phyloP scores from a whole-genome alignment of 306 rosid genomes.

The Sphenostylis stenocarpa region DNA sequence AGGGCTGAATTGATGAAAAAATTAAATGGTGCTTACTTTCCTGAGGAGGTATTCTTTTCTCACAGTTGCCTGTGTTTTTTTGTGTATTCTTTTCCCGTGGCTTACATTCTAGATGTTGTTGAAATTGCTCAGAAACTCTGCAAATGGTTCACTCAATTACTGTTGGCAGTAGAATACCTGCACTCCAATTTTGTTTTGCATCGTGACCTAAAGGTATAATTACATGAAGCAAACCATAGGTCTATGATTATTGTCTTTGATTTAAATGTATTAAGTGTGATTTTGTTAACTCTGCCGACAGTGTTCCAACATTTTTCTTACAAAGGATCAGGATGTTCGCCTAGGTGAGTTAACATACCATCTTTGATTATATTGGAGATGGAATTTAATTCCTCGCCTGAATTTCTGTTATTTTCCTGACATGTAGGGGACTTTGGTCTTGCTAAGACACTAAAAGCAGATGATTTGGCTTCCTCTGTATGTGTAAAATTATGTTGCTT shows the following conservation, averaged over 20 bases:
- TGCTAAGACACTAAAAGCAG: slow-evolving; percentile 94
- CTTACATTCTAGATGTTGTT: slow-evolving; percentile 41
- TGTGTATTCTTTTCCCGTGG: slow-evolving; percentile 9
- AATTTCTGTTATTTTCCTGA: slow-evolving; percentile 32
- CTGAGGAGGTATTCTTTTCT: slow-evolving; percentile 76
- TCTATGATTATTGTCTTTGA: neutral
- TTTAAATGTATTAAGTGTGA: slow-evolving; percentile 23
- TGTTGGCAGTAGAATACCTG: slow-evolving; percentile 92
- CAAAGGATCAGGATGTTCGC: slow-evolving; percentile 95
- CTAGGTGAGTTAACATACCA: slow-evolving; percentile 65
- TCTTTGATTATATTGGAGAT: slow-evolving; percentile 24
- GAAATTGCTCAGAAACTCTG: slow-evolving; percentile 79
- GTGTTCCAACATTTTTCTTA: slow-evolving; percentile 99
- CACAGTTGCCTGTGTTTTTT: neutral
- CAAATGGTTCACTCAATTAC: slow-evolving; percentile 95
- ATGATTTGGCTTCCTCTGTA: slow-evolving; percentile 99
- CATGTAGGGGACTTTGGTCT: slow-evolving; percentile 92
- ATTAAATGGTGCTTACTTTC: slow-evolving; percentile 78
- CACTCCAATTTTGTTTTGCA: slow-evolving; percentile 89
- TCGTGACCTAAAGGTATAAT: slow-evolving; percentile 88
- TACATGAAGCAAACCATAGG: slow-evolving; percentile 8
- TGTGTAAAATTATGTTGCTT: slow-evolving; percentile 33
- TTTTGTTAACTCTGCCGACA: slow-evolving; percentile 44
- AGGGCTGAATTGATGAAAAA: slow-evolving; percentile 99
- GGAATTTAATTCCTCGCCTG: slow-evolving; percentile 22